These are phyloP conservation scores for Raphidocelis subcapitata DNA, from an alignment of 139 green algal species.

Conservation along the genomic window DNA sequence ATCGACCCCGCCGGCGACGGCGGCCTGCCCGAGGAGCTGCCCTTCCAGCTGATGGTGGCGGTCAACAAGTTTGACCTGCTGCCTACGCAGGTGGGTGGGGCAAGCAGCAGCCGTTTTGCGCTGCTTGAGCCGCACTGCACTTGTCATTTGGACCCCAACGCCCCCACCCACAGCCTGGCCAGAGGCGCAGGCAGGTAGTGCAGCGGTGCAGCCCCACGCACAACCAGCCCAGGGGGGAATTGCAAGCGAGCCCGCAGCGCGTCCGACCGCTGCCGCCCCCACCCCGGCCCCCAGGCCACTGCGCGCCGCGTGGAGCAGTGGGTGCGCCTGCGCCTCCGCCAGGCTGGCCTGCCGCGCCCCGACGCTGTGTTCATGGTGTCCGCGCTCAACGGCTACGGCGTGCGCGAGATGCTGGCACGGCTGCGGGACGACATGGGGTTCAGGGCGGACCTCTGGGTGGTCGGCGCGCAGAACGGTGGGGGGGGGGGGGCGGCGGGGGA, in stretches of 20 bases:
- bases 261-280: background rate
- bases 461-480: slow-evolving; percentile 80
- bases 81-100: slow-evolving; percentile 51
- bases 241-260: too few relatives aligned
- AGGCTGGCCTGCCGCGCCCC: slow-evolving; percentile 51
- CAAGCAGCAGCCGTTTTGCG: too few relatives aligned
- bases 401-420: slow-evolving; percentile 43
- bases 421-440: slow-evolving; percentile 56
- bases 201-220: too few relatives aligned
- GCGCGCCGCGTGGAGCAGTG: slow-evolving; percentile 46
- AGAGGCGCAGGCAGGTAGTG: too few relatives aligned
- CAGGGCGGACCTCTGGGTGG: slow-evolving; percentile 92
- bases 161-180: too few relatives aligned
- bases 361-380: slow-evolving; percentile 52
- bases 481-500: slow-evolving; percentile 39
- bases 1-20: background rate
- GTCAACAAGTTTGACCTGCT: slow-evolving; percentile 96
- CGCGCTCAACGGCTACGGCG: slow-evolving; percentile 36
- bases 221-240: too few relatives aligned
- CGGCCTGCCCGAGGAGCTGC: background rate
- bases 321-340: slow-evolving; percentile 52
- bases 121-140: too few relatives aligned
- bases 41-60: slow-evolving; percentile 77
- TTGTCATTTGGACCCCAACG: too few relatives aligned
- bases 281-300: slow-evolving; percentile 8